Evolutionary conservation across 1,284 basidiomycete genomes (phyloP).

Genomic region (Pisolithus thermaeus): DNA sequence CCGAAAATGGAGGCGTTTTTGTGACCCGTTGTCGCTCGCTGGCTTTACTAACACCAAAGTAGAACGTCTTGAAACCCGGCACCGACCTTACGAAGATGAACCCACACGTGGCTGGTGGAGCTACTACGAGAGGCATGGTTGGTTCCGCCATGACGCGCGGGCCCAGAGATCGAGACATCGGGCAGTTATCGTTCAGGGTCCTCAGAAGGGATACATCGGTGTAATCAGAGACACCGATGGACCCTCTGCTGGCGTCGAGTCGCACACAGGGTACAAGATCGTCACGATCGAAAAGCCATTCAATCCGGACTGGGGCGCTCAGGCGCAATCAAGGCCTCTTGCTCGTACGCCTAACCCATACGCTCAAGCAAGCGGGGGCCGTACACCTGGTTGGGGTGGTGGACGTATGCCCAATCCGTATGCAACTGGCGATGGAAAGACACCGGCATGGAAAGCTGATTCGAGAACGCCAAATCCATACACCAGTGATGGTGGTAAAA

Average conservation of each 20-base stretch:
- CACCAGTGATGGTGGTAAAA: conserved; percentile 46
- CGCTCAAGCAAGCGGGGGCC: conserved; percentile 29
- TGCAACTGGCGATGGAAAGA: conserved; percentile 47
- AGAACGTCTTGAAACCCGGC: too few relatives aligned
- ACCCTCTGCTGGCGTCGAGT: too few relatives aligned
- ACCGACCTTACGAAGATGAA: too few relatives aligned
- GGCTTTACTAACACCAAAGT: too few relatives aligned
- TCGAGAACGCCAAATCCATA: conserved; percentile 66
- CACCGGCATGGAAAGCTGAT: conserved; percentile 51
- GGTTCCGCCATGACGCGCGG: conserved; percentile 70
- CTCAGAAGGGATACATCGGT: conserved; percentile 89
- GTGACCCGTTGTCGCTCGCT: too few relatives aligned
- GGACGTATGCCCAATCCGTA: conserved; percentile 60
- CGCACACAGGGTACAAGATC: too few relatives aligned
- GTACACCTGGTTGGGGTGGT: conserved; percentile 36
- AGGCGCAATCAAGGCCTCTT: conserved; percentile 27
- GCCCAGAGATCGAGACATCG: conserved; percentile 80
- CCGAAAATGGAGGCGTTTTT: conserved; percentile 92
- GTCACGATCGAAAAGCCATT: conserved; percentile 77
- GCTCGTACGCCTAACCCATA: conserved; percentile 33
- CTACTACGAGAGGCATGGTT: conserved; percentile 70
- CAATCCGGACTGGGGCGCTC: conserved; percentile 18
- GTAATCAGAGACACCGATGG: too few relatives aligned
- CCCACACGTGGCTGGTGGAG: conserved; percentile 52
- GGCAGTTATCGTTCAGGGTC: conserved; percentile 83